Base-by-base conservation (phyloP, 768 basidiomycete genomes). In the Hygrophorus russula region DNA sequence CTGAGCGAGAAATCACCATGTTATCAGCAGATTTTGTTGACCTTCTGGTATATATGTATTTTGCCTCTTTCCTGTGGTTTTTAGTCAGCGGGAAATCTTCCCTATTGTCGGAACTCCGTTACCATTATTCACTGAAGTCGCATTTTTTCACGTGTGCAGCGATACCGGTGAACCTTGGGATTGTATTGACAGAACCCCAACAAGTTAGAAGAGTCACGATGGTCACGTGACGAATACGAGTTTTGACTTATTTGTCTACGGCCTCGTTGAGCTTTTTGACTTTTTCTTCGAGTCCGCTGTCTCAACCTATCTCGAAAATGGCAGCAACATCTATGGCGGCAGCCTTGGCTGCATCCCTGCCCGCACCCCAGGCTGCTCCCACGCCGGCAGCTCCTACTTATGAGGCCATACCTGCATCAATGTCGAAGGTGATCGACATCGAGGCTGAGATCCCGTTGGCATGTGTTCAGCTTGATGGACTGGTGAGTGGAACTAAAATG, bases 361-460 rank as follows among this genome's bases (percentile, higher is more conserved):
- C 87, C 37, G 71, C 77, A 50, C 77, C 80, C 9, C 65, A 74
- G 38, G 62, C 80, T 18, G 70, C 76, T 8, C 74, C 78, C 7
- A 66, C 70, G 11, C 78, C 82, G 12, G 71, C 71, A 46, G 73
- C 76, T 8, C 79, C 82, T 13, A 76, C 71, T 19, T 81, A 87
- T 64, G 89, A 92, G 62, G 81, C 81, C 35, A 88, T 96, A 48
- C 93, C 93, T 13, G 76, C 90, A 4, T 86, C 89, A 49, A 89
- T 94, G 85, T 77, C 90, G 36, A 91, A 87, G 59, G 82, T 81
- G 41, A 81, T 97, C 58, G 93, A 97, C 64, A 84, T 91, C 51
- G 92, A 96, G 66, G 91, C 82, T 35, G 82, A 87, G 51, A 88
- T 92, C 53, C 76, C 85, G 9, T 64, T 94, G 42, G 78, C 73